A percentile compares a stretch with the other conserved stretches of the same genome.
Evolutionary conservation across 139 green algal species (phyloP).

Genomic region (Haematococcus sp.): DNA sequence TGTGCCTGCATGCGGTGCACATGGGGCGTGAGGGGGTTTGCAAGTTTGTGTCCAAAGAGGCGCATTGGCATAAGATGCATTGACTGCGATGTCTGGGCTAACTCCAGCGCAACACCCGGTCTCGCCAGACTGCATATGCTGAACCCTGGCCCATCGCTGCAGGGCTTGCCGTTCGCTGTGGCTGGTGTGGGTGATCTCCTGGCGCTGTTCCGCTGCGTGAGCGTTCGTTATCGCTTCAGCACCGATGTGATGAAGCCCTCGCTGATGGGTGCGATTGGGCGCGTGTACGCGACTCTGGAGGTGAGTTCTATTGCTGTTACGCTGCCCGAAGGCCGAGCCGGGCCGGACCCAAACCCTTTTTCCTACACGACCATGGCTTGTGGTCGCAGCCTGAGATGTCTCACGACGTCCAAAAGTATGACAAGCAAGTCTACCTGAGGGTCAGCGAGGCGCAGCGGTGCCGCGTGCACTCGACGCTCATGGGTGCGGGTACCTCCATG

Average conservation of each 20-base stretch:
- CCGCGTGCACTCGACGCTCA: slow-evolving; percentile 65
- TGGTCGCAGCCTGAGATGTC: slow-evolving; percentile 74
- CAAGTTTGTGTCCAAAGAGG: neutral
- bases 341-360: too few relatives aligned
- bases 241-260: slow-evolving; percentile 62
- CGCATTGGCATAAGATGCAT: neutral
- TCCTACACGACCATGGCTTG: too few relatives aligned
- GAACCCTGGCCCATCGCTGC: slow-evolving; percentile 1
- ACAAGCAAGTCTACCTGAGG: slow-evolving; percentile 73
- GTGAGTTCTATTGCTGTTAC: neutral
- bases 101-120: neutral
- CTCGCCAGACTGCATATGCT: neutral
- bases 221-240: slow-evolving; percentile 80
- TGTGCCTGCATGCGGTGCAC: neutral
- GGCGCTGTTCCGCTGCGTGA: slow-evolving; percentile 83
- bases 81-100: too few relatives aligned
- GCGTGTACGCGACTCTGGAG: slow-evolving; percentile 43
- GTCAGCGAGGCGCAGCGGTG: slow-evolving; percentile 80
- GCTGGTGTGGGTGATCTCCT: slow-evolving; percentile 75
- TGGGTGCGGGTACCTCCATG: slow-evolving; percentile 54
- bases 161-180: slow-evolving; percentile 79
- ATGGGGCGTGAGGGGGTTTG: neutral
- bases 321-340: too few relatives aligned
- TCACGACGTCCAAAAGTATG: slow-evolving; percentile 77
- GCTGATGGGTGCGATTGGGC: slow-evolving; percentile 66